Evolutionary conservation across 306 rosid genomes (phyloP).

Genomic region (Oxytropis ochrocephala): DNA sequence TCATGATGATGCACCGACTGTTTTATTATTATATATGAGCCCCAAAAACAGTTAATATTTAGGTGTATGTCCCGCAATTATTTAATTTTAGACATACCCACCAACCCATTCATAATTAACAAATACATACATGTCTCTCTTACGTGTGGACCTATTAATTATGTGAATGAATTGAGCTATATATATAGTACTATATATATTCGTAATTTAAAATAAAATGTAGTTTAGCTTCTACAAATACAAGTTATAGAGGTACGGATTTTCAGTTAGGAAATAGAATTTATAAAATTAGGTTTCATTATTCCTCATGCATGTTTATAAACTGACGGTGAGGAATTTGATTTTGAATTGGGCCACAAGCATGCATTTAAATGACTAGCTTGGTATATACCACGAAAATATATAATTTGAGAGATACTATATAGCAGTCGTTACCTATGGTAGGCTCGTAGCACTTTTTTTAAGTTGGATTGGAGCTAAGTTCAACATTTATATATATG

Average conservation of each 20-base stretch:
- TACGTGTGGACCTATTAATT: conserved; percentile 12
- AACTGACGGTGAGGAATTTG: conserved; percentile 12
- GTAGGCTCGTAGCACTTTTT: not conserved
- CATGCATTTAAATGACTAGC: conserved; percentile 7
- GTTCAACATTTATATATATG: not conserved
- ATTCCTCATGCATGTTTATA: not conserved
- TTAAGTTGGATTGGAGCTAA: not conserved
- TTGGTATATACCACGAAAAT: conserved; percentile 15
- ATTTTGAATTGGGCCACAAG: conserved; percentile 20
- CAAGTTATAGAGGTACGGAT: not conserved
- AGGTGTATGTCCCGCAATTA: conserved; percentile 18
- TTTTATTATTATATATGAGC: not conserved
- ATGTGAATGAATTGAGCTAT: not conserved
- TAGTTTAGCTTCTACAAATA: not conserved
- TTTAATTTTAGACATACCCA: conserved; percentile 1
- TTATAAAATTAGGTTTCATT: not conserved
- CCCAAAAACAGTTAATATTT: not conserved
- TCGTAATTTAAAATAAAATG: not conserved
- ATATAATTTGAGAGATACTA: conserved; percentile 23
- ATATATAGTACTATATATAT: not conserved
- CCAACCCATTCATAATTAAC: conserved; percentile 12
- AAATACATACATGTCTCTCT: not conserved
- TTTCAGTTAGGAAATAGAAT: not conserved
- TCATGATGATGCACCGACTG: conserved; percentile 1
- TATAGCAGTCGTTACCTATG: not conserved